Evolutionary conservation across 2,329 filamentous ascomycete genomes (phyloP).

Genomic region (Penicillium freii): DNA sequence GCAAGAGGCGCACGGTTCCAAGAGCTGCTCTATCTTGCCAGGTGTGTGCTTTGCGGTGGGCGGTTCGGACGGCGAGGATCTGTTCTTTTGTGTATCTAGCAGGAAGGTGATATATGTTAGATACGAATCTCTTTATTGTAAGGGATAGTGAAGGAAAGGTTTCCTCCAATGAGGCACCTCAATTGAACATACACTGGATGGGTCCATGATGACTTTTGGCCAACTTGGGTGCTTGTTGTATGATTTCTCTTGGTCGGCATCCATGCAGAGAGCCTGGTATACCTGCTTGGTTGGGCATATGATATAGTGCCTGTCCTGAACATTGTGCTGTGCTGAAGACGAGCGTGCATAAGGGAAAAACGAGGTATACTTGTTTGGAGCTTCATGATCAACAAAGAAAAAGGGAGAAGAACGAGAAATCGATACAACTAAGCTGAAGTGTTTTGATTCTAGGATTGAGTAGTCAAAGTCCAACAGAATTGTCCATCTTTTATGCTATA

Average conservation of each 20-base stretch:
- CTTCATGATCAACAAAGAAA: not conserved
- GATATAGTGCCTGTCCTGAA: not conserved
- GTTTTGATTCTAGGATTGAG: not conserved
- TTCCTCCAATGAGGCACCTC: not conserved
- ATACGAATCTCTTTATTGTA: not conserved
- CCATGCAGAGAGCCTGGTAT: not conserved
- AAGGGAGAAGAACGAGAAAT: not conserved
- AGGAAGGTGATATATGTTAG: not conserved
- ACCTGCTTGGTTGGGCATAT: not conserved
- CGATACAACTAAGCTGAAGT: not conserved
- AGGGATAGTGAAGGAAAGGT: not conserved
- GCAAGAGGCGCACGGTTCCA: slow-evolving; percentile 66
- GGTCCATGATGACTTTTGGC: slow-evolving; percentile 58
- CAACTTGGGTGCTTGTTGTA: not conserved
- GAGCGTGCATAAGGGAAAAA: not conserved
- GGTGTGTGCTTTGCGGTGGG: slow-evolving; percentile 68
- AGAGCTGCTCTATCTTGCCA: slow-evolving; percentile 74
- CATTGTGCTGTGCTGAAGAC: not conserved
- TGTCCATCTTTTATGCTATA: not conserved
- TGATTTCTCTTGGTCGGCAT: not conserved
- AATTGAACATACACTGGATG: slow-evolving; percentile 51
- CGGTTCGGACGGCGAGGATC: slow-evolving; percentile 69
- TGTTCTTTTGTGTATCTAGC: slow-evolving; percentile 68
- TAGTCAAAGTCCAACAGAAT: not conserved
- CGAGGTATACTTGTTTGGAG: not conserved